Base-by-base conservation (phyloP, 1,284 basidiomycete genomes). In the Salmacisia buchloeana region DNA sequence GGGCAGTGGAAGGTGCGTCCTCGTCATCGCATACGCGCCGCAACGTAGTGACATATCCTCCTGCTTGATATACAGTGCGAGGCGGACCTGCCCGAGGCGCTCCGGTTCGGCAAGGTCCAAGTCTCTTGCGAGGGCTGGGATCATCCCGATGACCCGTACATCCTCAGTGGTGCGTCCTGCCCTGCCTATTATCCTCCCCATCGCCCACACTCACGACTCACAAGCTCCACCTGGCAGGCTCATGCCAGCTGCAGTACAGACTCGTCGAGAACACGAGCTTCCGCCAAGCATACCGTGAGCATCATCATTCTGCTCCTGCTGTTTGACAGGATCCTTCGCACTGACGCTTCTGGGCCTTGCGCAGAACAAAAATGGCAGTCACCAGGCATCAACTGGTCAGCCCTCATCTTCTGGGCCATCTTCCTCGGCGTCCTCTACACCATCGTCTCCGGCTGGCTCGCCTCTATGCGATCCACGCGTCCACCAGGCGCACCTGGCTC, bases 91-190 rank as follows among this genome's bases (percentile, higher is more conserved):
- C 92, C 92, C 2, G 86, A 87, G 46, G 83, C 86, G 2, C 78
- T 94, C 61, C 83, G 90, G 15, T 88, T 97, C 64, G 93, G 93
- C 7, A 84, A 86, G 62, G 87, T 94, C 0, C 84, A 87, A 65
- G 88, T 97, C 1, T 87, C 86, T 23, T 97, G 93, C 73, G 93
- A 97, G 82, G 92, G 93, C 10, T 97, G 88, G 87, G 85, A 84
- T 36, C 81, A 84, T 29, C 85, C 91, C 0, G 89, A 90, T 0
- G 92, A 97, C 80, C 83, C 85, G 0, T 86, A 88, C 75, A 88
- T 97, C 13, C 81, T 94, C 63, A 91, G 91, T 83, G 91, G 91
- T 89, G 33, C 49, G 56, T 39, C 29, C 39, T n/a, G 34, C n/a
- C n/a, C n/a, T n/a, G n/a, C n/a, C n/a, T n/a, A n/a, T 25, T 25